A percentile compares a stretch with the other conserved stretches of the same genome.
These are phyloP conservation scores for Phalaenopsis hybrid DNA, from an alignment of 116 monocot genomes.

Conservation along the genomic window DNA sequence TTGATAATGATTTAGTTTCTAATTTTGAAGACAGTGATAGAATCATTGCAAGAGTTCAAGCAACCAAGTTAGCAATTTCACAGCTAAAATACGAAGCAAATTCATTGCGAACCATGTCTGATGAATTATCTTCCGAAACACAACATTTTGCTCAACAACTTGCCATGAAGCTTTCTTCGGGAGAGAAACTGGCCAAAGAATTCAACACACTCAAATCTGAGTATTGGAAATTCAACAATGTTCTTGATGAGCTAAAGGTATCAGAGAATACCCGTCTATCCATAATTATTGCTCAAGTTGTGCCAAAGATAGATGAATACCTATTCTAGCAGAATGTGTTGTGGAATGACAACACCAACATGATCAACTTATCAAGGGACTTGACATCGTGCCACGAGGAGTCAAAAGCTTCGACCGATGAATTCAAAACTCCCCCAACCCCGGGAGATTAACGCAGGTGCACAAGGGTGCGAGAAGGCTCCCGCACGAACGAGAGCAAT, in stretches of 20 bases:
- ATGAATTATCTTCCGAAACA: constrained; percentile 63
- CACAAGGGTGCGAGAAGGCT: too few relatives aligned
- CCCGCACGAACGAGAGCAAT: too few relatives aligned
- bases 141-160: constrained; percentile 51
- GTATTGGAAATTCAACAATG: constrained; percentile 56
- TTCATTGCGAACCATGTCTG: constrained; percentile 51
- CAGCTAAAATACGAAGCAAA: constrained; percentile 66
- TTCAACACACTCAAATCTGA: constrained; percentile 65
- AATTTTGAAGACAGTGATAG: constrained; percentile 64
- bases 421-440: too few relatives aligned
- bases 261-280: too few relatives aligned
- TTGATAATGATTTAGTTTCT: constrained; percentile 47
- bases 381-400: too few relatives aligned
- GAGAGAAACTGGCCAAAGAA: constrained; percentile 57
- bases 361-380: too few relatives aligned
- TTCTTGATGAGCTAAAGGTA: constrained; percentile 55
- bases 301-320: too few relatives aligned
- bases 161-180: constrained; percentile 51
- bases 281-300: too few relatives aligned
- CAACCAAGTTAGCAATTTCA: constrained; percentile 58
- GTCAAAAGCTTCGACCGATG: too few relatives aligned
- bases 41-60: constrained; percentile 46
- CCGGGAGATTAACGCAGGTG: too few relatives aligned
- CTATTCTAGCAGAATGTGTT: too few relatives aligned
- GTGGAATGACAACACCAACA: too few relatives aligned